These are phyloP conservation scores for Termitomyces sp. DNA, from an alignment of 768 basidiomycete genomes.

Conservation along the genomic window DNA sequence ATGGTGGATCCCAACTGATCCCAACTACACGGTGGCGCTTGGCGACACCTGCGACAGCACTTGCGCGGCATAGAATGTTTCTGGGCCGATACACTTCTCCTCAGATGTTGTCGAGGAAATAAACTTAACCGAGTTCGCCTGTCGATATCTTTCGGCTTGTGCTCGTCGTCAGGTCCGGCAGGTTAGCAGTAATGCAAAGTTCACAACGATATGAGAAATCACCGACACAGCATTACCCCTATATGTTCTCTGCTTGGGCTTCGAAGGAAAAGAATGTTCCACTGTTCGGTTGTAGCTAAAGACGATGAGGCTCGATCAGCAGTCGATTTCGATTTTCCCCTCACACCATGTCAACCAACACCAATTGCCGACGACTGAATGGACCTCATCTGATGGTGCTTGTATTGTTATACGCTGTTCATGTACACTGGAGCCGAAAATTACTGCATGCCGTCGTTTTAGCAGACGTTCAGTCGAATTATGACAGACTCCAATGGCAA, in stretches of 20 bases:
- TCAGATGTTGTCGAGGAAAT: neutral
- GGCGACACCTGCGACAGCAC: constrained; percentile 57
- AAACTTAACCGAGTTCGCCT: neutral
- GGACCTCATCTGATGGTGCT: too few species aligned
- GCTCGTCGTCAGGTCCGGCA: constrained; percentile 49
- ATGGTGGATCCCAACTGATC: too few species aligned
- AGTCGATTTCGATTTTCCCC: too few species aligned
- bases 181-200: constrained; percentile 20
- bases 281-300: constrained; percentile 39
- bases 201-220: neutral
- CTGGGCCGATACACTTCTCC: constrained; percentile 30
- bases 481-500: too few species aligned
- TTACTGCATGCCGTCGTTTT: too few species aligned
- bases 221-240: neutral
- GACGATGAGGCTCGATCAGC: too few species aligned
- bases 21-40: constrained; percentile 43
- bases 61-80: constrained; percentile 38
- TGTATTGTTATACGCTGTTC: too few species aligned
- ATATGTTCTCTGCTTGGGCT: constrained; percentile 50
- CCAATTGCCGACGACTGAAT: too few species aligned
- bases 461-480: too few species aligned
- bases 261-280: constrained; percentile 49
- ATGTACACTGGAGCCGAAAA: too few species aligned
- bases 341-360: too few species aligned
- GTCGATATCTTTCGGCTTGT: constrained; percentile 50